Evolutionary conservation across 2,329 filamentous ascomycete species (phyloP).

Genomic region (Elsinoe ampelina): DNA sequence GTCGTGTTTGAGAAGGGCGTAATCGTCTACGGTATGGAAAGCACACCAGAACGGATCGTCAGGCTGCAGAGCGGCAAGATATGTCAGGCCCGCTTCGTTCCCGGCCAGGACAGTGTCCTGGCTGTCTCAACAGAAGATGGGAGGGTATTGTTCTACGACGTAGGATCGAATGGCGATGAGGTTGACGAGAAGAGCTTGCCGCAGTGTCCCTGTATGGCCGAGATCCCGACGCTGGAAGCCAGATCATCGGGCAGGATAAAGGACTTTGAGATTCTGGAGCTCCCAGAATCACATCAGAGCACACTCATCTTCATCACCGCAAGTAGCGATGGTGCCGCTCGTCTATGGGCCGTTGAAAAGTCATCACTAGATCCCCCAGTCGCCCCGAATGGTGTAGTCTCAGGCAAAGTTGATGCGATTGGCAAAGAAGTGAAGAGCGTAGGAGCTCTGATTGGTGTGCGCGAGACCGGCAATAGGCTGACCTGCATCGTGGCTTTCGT

Average conservation of each 20-base stretch:
- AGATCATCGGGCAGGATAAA: conserved; percentile 70
- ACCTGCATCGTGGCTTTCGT: conserved; percentile 81
- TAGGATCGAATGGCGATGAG: conserved; percentile 22
- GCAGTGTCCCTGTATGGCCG: conserved; percentile 49
- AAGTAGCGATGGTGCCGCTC: conserved; percentile 77
- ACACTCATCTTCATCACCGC: conserved; percentile 56
- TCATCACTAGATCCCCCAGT: conserved; percentile 20
- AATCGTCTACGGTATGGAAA: conserved; percentile 70
- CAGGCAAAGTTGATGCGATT: neutral
- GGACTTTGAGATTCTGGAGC: conserved; percentile 63
- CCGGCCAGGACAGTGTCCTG: conserved; percentile 48
- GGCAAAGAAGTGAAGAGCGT: conserved; percentile 33
- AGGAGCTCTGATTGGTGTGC: conserved; percentile 62
- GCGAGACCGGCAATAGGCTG: conserved; percentile 79
- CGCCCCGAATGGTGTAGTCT: neutral
- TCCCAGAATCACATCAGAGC: conserved; percentile 30
- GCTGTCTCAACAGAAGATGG: conserved; percentile 86
- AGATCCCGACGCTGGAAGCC: conserved; percentile 63
- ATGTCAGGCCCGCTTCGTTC: conserved; percentile 69
- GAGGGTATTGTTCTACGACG: conserved; percentile 69
- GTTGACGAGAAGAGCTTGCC: conserved; percentile 37
- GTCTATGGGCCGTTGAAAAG: conserved; percentile 57
- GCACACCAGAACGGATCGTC: conserved; percentile 23
- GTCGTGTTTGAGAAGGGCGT: conserved; percentile 82
- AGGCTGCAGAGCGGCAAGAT: conserved; percentile 59